Conservation (phyloP, 306 rosid species). For the Phaseolus lunatus region DNA sequence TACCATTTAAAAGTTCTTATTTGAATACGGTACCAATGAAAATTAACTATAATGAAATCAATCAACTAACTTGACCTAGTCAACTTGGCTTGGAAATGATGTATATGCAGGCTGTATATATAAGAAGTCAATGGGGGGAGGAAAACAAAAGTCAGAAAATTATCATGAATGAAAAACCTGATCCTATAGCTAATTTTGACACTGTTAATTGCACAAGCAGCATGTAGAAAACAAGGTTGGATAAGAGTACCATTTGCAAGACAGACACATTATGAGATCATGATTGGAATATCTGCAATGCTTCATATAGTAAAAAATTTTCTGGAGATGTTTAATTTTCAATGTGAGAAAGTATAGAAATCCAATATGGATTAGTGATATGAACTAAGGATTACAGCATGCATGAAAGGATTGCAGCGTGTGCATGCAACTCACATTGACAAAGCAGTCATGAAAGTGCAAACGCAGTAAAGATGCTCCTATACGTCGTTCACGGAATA, state of each 20-base stretch:
- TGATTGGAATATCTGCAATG: too few species aligned
- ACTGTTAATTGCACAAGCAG: background rate
- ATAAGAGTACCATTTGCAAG: background rate
- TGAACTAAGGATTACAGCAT: background rate
- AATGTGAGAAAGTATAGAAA: too few species aligned
- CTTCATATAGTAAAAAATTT: too few species aligned
- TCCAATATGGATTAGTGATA: too few species aligned
- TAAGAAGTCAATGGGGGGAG: background rate
- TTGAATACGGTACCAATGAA: background rate
- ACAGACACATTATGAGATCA: too few species aligned
- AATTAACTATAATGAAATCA: background rate
- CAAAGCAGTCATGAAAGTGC: constrained; percentile 21
- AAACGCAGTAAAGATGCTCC: constrained; percentile 15
- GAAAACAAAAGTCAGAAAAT: background rate
- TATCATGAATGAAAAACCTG: background rate
- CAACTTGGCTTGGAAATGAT: background rate
- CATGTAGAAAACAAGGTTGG: background rate
- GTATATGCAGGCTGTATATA: background rate
- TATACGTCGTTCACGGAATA: constrained; percentile 5
- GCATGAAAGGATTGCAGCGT: background rate
- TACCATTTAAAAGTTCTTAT: background rate
- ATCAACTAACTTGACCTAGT: background rate
- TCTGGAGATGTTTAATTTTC: too few species aligned
- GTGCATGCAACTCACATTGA: constrained; percentile 7
- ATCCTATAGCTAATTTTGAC: too few species aligned